A percentile compares a stretch with the other conserved stretches of the same genome.
phyloP scores from a whole-genome alignment of 78 protist genomes.

The Andalucia godoyi region DNA sequence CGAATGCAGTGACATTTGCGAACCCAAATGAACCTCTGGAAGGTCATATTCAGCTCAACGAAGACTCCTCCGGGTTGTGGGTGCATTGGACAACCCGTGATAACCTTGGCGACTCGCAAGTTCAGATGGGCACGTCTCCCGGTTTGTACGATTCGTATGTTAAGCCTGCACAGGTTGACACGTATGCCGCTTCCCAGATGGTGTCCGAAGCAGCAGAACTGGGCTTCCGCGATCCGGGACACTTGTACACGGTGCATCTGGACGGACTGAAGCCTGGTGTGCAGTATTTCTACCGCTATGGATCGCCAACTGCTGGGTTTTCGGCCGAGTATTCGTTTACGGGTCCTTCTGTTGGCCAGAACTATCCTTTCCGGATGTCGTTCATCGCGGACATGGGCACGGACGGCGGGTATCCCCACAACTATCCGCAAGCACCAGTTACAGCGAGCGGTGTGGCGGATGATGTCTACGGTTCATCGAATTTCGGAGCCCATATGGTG shows the following conservation, averaged over 20 bases:
- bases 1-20: background rate
- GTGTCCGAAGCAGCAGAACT: too few species aligned
- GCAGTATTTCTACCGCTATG: background rate
- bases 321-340: background rate
- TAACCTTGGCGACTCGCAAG: background rate
- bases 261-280: background rate
- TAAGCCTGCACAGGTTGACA: background rate
- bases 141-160: background rate
- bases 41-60: background rate
- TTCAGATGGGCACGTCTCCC: background rate
- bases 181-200: background rate
- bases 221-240: background rate
- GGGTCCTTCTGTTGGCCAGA: too few species aligned
- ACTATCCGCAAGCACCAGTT: too few species aligned
- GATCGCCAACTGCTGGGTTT: background rate
- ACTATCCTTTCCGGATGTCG: too few species aligned
- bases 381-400: too few species aligned
- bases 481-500: background rate
- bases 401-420: too few species aligned
- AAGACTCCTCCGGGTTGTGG: background rate
- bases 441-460: too few species aligned
- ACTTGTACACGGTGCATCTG: background rate
- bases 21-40: background rate
- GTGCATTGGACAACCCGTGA: background rate
- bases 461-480: too few species aligned